Base-by-base conservation (phyloP, 768 basidiomycete species). In the Lactarius sanguifluus region DNA sequence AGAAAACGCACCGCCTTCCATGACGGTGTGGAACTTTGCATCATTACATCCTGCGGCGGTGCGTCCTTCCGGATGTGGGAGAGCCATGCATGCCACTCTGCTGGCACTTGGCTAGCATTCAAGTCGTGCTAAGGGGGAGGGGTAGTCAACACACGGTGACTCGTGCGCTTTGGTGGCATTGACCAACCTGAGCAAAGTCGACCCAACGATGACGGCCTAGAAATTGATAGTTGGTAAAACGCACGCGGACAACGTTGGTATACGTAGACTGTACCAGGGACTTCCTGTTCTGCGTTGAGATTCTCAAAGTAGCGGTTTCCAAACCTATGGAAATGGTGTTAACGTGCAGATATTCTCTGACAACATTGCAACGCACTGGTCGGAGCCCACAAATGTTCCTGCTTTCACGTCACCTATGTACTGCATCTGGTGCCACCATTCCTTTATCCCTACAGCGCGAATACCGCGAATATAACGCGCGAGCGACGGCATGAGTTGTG, bases 1-100 rank as follows among this genome's bases (percentile, higher is more conserved):
- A 41, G 47, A 40, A 59, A 34, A 80, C 92, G 70, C 77, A 96
- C 96, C 13, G 86, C 85, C 75, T 92, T 83, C 96, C 96, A 98
- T 0, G 87, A 77, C 2, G 91, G 94, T 36, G 86, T 84, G 45
- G 82, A 71, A 65, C 81, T 84, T 72, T 89, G 84, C 77, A 96
- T 79, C 30, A 93, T 78, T 1, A 81, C 74, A 73, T 98, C 96
- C 65, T 89, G 81, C 1, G 82, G 79, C 1, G 96, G 96, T 5
- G 94, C 84, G 30, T 88, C 85, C 70, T 87, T 85, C 58, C 96
- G 90, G 72, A 96, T 97, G 74, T 97, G 94, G 12, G 84, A 82
- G 43, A 98, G 78, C 96, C 96, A 98, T 5, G 95, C 87, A 79
- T 97, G 96, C 96, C 96, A 98, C 78, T 96, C 95, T 0, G 96